Base-by-base conservation (phyloP, 176 grass and related monocot species). In the Neostapfia colusana region DNA sequence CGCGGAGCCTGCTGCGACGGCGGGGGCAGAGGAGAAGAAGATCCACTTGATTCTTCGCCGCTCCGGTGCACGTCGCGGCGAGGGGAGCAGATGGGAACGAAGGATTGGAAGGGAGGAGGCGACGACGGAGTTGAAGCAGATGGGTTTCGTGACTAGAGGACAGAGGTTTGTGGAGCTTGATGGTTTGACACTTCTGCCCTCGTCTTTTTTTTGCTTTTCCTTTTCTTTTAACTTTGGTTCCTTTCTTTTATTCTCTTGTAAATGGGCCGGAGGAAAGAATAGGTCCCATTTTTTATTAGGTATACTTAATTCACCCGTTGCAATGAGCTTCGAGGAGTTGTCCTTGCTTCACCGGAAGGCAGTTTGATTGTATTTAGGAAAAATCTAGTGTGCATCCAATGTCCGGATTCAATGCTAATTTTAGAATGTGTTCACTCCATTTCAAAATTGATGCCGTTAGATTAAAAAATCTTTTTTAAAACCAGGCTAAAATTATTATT, bases 41-140 rank as follows among this genome's bases (percentile, higher is more conserved):
- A 23, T 18, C 11, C 18, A 7, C 42, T 0, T 60, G 53, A 18
- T 21, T 23, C 23, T 12, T 53, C 44, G 14, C 50, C 48, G 51
- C 63, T 46, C 72, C 63, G 40, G 6, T 14, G 45, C 46, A 39
- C 40, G 34, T 27, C 20, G 20, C 50, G 50, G 40, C 64, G 54
- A 18, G 24, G 53, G 21, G 82, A 71, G 39, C 28, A 21, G 82
- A 64, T 3, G 27, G 39, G 50, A 27, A 10, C 6, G 54, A 8
- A 0, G 27, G 37, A 57, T 57, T 23, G 9, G 23, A 4, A 13
- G 40, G 40, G 35, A 25, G 46, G 57, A 20, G 72, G 26, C 57
- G 26, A n/a, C 73, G 59, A 46, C 16, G 38, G 28, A 49, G 79
- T 57, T 51, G 65, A 42, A 24, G 60, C 74, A 78, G 79, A 67